phyloP scores from a whole-genome alignment of 2,329 filamentous ascomycete genomes.

The Colletotrichum chlorophyti region DNA sequence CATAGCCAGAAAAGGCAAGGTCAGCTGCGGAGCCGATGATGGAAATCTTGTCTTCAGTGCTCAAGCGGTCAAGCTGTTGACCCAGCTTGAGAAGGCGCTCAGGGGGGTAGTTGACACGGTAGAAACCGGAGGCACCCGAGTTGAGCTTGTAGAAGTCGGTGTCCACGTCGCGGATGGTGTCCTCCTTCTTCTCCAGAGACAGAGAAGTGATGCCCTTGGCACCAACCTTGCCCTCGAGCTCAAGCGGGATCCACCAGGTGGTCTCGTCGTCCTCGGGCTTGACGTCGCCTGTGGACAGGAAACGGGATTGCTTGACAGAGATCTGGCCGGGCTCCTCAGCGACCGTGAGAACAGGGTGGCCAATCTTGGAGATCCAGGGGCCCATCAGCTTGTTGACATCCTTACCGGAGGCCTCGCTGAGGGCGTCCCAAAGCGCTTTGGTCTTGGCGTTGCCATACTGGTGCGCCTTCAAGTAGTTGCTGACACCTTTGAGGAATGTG shows the following conservation, averaged over 20 bases:
- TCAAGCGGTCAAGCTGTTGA: constrained; percentile 76
- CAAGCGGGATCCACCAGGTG: constrained; percentile 94
- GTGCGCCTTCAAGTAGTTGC: constrained; percentile 86
- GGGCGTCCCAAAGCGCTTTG: constrained; percentile 86
- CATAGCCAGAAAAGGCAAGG: constrained; percentile 85
- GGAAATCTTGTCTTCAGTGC: constrained; percentile 89
- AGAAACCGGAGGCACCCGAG: constrained; percentile 85
- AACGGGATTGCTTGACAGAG: constrained; percentile 83
- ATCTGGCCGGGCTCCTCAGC: constrained; percentile 85
- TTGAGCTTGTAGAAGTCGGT: constrained; percentile 94
- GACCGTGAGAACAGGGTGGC: constrained; percentile 89
- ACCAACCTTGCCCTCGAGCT: constrained; percentile 77
- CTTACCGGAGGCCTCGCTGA: constrained; percentile 86
- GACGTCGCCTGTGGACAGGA: constrained; percentile 90
- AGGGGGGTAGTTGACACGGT: constrained; percentile 93
- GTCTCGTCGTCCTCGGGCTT: constrained; percentile 91
- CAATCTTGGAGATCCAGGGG: constrained; percentile 94
- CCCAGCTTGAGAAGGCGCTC: constrained; percentile 81
- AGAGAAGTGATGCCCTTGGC: constrained; percentile 67
- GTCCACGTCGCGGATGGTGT: constrained; percentile 77
- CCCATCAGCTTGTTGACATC: constrained; percentile 90
- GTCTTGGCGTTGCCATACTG: constrained; percentile 92
- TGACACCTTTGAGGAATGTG: constrained; percentile 88
- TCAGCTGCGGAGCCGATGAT: constrained; percentile 90
- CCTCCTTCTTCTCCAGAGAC: constrained; percentile 77